Base-by-base conservation (phyloP, 768 basidiomycete species). In the Leccinum uliginosum region DNA sequence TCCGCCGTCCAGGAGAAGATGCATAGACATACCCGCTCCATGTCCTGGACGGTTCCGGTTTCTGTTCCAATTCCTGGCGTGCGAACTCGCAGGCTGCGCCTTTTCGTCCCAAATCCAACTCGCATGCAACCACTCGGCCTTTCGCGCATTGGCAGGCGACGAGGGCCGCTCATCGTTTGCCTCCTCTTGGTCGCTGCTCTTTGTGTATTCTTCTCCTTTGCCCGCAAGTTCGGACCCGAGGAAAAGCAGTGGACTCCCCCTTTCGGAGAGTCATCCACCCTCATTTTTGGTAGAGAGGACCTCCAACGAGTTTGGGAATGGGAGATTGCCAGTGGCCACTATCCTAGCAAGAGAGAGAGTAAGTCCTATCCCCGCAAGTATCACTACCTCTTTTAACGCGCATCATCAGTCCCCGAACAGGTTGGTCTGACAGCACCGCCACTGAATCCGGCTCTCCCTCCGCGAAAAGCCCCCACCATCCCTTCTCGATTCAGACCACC, bases 251-350 rank as follows among this genome's bases (percentile, higher is more conserved):
- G 86, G 86, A 79, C 85, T 12, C 73, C 79, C 35, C 76, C 79
- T 17, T 78, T 83, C 48, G 78, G 78, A 40, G 84, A 87, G 47
- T 77, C 84, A 15, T 76, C 87, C 24, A 91, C 91, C 9, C 79
- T 93, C 27, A 83, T 93, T 34, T 93, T 82, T 66, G 77, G 78
- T 55, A 78, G 86, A 49, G 84, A 89, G 56, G 93, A 98, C 66
- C 69, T 97, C 43, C 90, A 89, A 65, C 80, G 87, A 55, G 91
- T 99, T 71, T 98, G 95, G 95, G 78, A 86, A 58, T 98, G 94
- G 94, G 96, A 99, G 74, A 81, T 98, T 55, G 76, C 84, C 30
- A 91, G 91, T 60, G 97, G 97, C 1, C 94, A 97, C 74, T 93
- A 93, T 76, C 96, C 96, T 9, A 94, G 91, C 73, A 79, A 82